phyloP scores from a whole-genome alignment of 202 grass and related monocot species.

The Bolboschoenoplectus hybrid region DNA sequence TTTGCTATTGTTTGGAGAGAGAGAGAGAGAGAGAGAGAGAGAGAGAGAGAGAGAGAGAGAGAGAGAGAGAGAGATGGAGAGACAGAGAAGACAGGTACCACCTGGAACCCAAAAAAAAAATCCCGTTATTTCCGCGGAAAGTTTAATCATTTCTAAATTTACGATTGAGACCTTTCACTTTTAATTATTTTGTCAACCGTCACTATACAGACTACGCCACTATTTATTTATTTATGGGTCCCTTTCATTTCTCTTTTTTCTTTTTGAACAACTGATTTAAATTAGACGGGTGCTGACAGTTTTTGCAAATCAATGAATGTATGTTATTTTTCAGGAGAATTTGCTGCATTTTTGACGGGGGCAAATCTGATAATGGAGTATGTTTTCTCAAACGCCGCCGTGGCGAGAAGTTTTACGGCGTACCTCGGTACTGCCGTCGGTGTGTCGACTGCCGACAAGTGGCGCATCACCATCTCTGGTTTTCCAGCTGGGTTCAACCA shows the following conservation, averaged over 20 bases:
- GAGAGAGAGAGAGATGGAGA: not conserved
- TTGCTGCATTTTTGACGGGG: slow-evolving; percentile 89
- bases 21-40: not conserved
- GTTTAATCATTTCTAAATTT: not conserved
- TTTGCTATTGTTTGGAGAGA: slow-evolving; percentile 5
- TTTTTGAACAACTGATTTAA: not conserved
- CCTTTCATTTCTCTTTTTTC: not conserved
- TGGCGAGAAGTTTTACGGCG: slow-evolving; percentile 92
- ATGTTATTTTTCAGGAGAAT: slow-evolving; percentile 56
- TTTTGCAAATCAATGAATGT: not conserved
- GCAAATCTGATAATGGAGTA: slow-evolving; percentile 99
- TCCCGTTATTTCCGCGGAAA: slow-evolving; percentile 3
- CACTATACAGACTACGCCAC: not conserved
- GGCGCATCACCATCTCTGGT: slow-evolving; percentile 63
- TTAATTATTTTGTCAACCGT: not conserved
- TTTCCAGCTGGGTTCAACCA: slow-evolving; percentile 82
- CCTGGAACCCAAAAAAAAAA: slow-evolving; percentile 1
- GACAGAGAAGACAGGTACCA: slow-evolving; percentile 19
- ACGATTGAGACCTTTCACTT: slow-evolving; percentile 26
- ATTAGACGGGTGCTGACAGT: not conserved
- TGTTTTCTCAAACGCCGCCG: slow-evolving; percentile 98
- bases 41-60: not conserved
- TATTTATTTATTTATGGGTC: not conserved
- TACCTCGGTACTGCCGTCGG: slow-evolving; percentile 86
- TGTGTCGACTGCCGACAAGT: slow-evolving; percentile 59